Evolutionary conservation across 108 stramenopile species (phyloP).

Genomic region (Parmales sp.): DNA sequence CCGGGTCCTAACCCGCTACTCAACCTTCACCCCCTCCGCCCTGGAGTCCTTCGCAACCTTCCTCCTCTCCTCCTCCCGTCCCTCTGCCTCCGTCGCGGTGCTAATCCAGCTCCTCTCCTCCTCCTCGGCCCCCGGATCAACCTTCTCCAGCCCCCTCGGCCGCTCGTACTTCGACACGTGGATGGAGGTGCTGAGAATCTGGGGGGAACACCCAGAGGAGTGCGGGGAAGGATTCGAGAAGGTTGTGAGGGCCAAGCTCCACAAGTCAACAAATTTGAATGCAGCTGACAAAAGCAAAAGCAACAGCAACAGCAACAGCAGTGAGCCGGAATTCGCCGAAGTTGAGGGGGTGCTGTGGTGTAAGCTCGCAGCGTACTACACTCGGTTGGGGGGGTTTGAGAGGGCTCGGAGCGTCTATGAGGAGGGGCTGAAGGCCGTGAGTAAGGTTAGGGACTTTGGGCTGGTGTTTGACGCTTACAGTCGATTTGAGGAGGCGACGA

Average conservation of each 20-base stretch:
- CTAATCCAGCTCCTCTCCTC: slow-evolving; percentile 75
- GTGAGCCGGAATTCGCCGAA: slow-evolving; percentile 50
- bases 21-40: slow-evolving; percentile 24
- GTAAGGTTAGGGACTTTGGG: slow-evolving; percentile 90
- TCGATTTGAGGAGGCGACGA: slow-evolving; percentile 86
- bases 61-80: slow-evolving; percentile 36
- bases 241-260: slow-evolving; percentile 71
- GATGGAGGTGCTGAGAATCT: slow-evolving; percentile 82
- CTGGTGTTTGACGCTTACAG: slow-evolving; percentile 91
- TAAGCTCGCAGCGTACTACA: slow-evolving; percentile 83
- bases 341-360: slow-evolving; percentile 92
- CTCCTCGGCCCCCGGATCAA: too few species aligned
- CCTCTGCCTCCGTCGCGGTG: slow-evolving; percentile 74
- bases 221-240: slow-evolving; percentile 72
- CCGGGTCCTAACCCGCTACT: slow-evolving; percentile 39
- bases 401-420: slow-evolving; percentile 89
- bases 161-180: slow-evolving; percentile 80
- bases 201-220: slow-evolving; percentile 74
- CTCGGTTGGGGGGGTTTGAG: slow-evolving; percentile 89
- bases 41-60: slow-evolving; percentile 45
- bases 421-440: slow-evolving; percentile 75
- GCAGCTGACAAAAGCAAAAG: slow-evolving; percentile 20
- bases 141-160: slow-evolving; percentile 48
- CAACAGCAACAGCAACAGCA: slow-evolving; percentile 5
- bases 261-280: slow-evolving; percentile 16